Percentiles rank a stretch among this genome's conserved stretches.
Evolutionary conservation across 805 yeast species (phyloP).

Genomic region (Zygosaccharomyces rouxii): DNA sequence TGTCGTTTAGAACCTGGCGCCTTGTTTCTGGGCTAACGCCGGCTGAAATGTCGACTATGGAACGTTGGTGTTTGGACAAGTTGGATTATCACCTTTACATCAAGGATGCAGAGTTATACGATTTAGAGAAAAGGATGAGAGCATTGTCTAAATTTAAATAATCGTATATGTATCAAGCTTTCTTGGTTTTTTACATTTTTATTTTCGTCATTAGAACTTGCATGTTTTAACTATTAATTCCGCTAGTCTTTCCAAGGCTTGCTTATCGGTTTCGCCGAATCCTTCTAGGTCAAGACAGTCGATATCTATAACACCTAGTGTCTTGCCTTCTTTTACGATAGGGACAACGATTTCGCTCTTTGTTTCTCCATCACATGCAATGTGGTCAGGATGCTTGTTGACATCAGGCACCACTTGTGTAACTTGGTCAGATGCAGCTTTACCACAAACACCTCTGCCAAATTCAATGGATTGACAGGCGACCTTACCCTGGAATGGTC

Average conservation of each 20-base stretch:
- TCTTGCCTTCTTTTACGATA: conserved; percentile 42
- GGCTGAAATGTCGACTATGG: conserved; percentile 20
- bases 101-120: conserved; percentile 5
- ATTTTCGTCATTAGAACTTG: conserved; percentile 37
- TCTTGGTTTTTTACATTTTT: no score
- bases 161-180: background rate
- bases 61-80: conserved; percentile 22
- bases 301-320: conserved; percentile 78
- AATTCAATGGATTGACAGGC: conserved; percentile 81
- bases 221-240: conserved; percentile 48
- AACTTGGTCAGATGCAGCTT: conserved; percentile 53
- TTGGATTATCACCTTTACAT: conserved; percentile 17
- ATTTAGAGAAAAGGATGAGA: conserved; percentile 6
- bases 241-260: conserved; percentile 58
- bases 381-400: conserved; percentile 79
- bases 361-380: conserved; percentile 96
- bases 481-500: conserved; percentile 95
- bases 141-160: background rate
- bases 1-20: conserved; percentile 22
- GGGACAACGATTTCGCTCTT: conserved; percentile 93
- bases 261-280: conserved; percentile 60
- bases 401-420: conserved; percentile 83
- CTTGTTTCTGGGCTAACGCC: conserved; percentile 19
- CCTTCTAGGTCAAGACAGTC: conserved; percentile 68
- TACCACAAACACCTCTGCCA: conserved; percentile 91